These are phyloP conservation scores for Ciborinia camelliae DNA, from an alignment of 2,329 filamentous ascomycete genomes.

Conservation along the genomic window DNA sequence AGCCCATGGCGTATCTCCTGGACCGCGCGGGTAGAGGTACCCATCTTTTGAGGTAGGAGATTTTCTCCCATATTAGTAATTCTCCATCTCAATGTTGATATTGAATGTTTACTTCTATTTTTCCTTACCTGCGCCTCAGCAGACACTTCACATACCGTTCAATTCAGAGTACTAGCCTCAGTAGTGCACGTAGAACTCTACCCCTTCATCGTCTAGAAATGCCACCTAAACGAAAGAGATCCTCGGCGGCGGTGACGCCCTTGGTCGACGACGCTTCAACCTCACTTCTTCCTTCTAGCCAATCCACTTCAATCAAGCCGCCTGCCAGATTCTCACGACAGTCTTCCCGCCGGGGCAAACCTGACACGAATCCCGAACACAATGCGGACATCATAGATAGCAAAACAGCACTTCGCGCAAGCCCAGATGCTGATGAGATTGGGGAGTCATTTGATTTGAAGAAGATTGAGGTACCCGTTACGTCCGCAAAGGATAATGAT, in stretches of 20 bases:
- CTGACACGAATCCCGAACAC: slow-evolving; percentile 36
- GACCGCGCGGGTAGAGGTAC: background rate
- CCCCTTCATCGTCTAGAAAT: slow-evolving; percentile 20
- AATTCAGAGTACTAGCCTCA: background rate
- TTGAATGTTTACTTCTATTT: slow-evolving; percentile 15
- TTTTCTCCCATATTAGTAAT: background rate
- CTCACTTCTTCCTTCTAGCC: slow-evolving; percentile 21
- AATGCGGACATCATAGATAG: slow-evolving; percentile 36
- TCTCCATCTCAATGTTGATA: background rate
- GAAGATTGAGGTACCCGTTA: slow-evolving; percentile 20
- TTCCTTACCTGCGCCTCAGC: slow-evolving; percentile 6
- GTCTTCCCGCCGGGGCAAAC: slow-evolving; percentile 26
- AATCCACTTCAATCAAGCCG: slow-evolving; percentile 13
- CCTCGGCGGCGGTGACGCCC: slow-evolving; percentile 20
- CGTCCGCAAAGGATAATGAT: slow-evolving; percentile 20
- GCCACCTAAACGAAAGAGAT: slow-evolving; percentile 36
- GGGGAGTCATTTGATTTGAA: slow-evolving; percentile 31
- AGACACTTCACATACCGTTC: background rate
- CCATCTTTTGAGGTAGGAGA: background rate
- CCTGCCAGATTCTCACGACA: slow-evolving; percentile 26
- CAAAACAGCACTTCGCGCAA: slow-evolving; percentile 34
- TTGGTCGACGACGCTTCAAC: background rate
- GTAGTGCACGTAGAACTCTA: background rate
- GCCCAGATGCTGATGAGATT: slow-evolving; percentile 35
- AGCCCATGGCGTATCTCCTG: slow-evolving; percentile 12